These are phyloP conservation scores for Saccharomycopsis vini DNA, from an alignment of 805 yeast species.

Conservation along the genomic window DNA sequence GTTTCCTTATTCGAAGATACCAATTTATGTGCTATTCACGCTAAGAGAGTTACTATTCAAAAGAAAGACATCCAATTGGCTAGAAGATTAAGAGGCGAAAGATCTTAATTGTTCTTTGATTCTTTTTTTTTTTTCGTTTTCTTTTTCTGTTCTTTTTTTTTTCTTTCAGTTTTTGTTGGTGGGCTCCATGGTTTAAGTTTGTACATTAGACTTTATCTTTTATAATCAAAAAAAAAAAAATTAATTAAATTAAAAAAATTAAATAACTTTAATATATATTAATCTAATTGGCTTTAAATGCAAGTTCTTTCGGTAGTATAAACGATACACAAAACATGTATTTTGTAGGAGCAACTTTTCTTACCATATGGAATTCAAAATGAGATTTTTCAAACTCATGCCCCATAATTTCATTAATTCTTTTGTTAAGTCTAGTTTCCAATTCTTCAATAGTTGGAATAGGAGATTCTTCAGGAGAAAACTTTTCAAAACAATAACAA, in stretches of 20 bases:
- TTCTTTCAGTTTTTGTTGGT: neutral
- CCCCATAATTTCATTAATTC: constrained; percentile 37
- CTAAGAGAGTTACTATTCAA: constrained; percentile 97
- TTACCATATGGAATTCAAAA: constrained; percentile 68
- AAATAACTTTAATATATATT: neutral
- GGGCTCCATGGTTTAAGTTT: too few relatives aligned
- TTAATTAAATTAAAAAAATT: neutral
- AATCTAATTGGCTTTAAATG: constrained; percentile 22
- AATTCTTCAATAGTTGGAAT: constrained; percentile 66
- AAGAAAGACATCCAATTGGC: constrained; percentile 98
- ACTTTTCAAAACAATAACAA: constrained; percentile 89
- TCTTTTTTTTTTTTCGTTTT: too few relatives aligned
- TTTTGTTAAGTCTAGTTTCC: constrained; percentile 52
- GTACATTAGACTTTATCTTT: constrained; percentile 5
- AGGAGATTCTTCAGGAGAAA: constrained; percentile 54
- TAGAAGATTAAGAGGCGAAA: constrained; percentile 95
- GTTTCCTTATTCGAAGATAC: constrained; percentile 96
- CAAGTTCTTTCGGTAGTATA: constrained; percentile 58
- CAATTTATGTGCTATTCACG: constrained; percentile 96
- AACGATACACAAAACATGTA: constrained; percentile 91
- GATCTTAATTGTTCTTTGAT: constrained; percentile 54
- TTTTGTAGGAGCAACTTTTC: constrained; percentile 94
- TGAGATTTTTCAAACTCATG: constrained; percentile 38
- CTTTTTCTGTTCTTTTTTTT: too few relatives aligned
- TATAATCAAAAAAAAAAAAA: neutral